Percentiles rank a stretch among this genome's conserved stretches.
These are phyloP conservation scores for Collybia sp. DNA, from an alignment of 768 basidiomycete species.

Conservation along the genomic window DNA sequence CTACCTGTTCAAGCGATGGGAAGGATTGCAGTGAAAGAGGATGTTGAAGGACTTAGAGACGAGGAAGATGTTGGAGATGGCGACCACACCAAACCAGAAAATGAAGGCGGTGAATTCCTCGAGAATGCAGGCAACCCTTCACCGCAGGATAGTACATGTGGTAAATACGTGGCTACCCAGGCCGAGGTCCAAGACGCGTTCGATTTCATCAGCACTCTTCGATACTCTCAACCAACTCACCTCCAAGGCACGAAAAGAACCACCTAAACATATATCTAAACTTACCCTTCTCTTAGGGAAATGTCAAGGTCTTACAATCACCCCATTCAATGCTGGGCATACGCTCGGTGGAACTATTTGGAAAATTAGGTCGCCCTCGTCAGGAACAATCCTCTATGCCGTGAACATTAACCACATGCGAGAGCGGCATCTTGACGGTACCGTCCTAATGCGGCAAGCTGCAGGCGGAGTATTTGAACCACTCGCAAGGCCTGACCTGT, in stretches of 20 bases:
- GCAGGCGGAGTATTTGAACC: conserved; percentile 83
- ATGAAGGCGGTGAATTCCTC: conserved; percentile 19
- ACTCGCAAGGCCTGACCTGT: conserved; percentile 82
- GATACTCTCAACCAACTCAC: conserved; percentile 95
- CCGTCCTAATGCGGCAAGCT: conserved; percentile 73
- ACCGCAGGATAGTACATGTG: conserved; percentile 26
- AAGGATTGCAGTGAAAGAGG: conserved; percentile 84
- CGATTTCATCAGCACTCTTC: conserved; percentile 83
- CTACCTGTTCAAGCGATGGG: conserved; percentile 96
- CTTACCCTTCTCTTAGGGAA: conserved; percentile 52
- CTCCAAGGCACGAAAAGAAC: conserved; percentile 65
- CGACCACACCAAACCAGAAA: conserved; percentile 18
- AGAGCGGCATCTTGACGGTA: conserved; percentile 93
- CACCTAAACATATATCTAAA: neutral
- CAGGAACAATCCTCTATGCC: conserved; percentile 93
- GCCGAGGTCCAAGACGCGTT: conserved; percentile 92
- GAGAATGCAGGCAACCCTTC: conserved; percentile 20
- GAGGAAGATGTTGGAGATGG: conserved; percentile 65
- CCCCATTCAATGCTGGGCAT: conserved; percentile 93
- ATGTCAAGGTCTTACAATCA: conserved; percentile 90
- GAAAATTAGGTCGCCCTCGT: conserved; percentile 97
- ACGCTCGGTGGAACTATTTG: conserved; percentile 95
- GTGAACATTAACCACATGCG: conserved; percentile 95
- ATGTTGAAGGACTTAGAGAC: conserved; percentile 75
- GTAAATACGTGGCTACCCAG: conserved; percentile 69